Conservation (phyloP, 2,329 filamentous ascomycete genomes). For the Lasiodiplodia sp. region DNA sequence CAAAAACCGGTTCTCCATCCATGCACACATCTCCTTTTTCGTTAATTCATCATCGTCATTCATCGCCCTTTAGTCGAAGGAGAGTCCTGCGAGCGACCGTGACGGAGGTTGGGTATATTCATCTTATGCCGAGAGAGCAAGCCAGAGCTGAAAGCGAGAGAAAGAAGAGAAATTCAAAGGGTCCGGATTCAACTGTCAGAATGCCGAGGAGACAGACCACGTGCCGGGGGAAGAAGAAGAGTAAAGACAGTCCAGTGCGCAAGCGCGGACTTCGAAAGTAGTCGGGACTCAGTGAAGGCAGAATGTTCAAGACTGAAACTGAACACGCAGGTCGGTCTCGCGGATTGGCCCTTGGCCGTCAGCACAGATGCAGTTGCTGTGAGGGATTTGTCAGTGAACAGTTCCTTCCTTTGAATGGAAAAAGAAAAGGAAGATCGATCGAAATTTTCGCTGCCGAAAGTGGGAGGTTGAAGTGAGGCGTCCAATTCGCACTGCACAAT, state of each 20-base stretch:
- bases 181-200: background rate
- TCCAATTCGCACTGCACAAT: background rate
- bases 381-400: background rate
- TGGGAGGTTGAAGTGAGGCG: background rate
- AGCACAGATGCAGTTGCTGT: slow-evolving; percentile 10
- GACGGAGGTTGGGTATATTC: slow-evolving; percentile 3
- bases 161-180: background rate
- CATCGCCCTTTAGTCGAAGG: background rate
- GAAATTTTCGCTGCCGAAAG: background rate
- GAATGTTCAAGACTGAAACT: background rate
- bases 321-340: background rate
- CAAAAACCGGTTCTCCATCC: background rate
- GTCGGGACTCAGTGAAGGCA: too few relatives aligned
- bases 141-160: background rate
- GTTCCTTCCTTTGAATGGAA: background rate
- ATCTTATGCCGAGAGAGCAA: background rate
- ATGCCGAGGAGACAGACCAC: background rate
- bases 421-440: background rate
- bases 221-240: background rate
- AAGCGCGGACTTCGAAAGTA: background rate
- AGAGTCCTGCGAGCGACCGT: slow-evolving; percentile 1
- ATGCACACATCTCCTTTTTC: background rate
- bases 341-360: slow-evolving; percentile 7
- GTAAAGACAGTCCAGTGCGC: background rate
- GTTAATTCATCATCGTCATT: background rate